A percentile compares a stretch with the other conserved stretches of the same genome.
phyloP scores from a whole-genome alignment of 2,329 filamentous ascomycete genomes.

The Verticillium longisporum region DNA sequence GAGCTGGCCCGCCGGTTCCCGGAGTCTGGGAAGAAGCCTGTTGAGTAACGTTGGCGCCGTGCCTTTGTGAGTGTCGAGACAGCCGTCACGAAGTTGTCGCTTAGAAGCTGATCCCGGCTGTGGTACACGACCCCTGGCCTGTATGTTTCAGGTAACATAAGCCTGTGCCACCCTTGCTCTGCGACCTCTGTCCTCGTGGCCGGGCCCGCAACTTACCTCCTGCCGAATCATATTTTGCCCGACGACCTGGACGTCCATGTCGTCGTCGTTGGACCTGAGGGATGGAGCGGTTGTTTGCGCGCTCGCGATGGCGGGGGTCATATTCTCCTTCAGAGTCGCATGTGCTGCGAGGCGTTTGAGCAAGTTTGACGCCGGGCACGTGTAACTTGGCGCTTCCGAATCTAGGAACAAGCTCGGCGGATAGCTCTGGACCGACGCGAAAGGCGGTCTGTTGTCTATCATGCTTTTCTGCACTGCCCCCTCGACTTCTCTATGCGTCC shows the following conservation, averaged over 20 bases:
- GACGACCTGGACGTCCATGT: not conserved
- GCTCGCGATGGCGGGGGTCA: not conserved
- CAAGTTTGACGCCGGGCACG: not conserved
- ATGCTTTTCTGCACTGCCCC: not conserved
- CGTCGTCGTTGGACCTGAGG: not conserved
- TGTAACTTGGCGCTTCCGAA: not conserved
- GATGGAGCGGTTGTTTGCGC: not conserved
- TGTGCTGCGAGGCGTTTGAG: not conserved
- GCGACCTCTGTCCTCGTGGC: constrained; percentile 3
- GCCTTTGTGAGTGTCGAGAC: not conserved
- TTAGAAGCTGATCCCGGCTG: not conserved
- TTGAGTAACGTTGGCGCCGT: not conserved
- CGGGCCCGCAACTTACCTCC: constrained; percentile 7
- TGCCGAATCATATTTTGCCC: constrained; percentile 2
- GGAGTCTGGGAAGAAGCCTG: not conserved
- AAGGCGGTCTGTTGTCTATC: not conserved
- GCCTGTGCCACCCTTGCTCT: constrained; percentile 7
- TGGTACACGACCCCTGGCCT: not conserved
- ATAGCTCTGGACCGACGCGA: not conserved
- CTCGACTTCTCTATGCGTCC: not conserved
- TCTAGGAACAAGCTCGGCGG: not conserved
- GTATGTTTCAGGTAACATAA: constrained; percentile 11
- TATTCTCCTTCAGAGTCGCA: not conserved
- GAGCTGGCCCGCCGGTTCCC: not conserved
- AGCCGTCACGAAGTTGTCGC: not conserved